These are phyloP conservation scores for Phytophthora litchii DNA, from an alignment of 352 stramenopile genomes.

Conservation along the genomic window DNA sequence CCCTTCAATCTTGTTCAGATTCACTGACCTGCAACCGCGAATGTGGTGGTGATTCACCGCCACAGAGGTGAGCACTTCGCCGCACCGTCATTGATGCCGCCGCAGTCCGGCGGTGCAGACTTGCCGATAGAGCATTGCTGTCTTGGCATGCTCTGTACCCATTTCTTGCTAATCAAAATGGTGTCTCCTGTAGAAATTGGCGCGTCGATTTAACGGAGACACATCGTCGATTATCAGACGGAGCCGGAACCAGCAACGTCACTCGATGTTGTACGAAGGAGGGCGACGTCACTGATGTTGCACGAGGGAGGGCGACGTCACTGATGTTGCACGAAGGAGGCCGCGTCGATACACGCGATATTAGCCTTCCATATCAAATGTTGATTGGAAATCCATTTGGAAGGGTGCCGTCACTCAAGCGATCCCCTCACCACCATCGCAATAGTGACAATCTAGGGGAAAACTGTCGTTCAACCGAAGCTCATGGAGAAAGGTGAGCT, in stretches of 20 bases:
- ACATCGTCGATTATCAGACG: conserved; percentile 12
- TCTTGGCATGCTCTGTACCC: neutral
- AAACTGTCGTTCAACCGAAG: conserved; percentile 18
- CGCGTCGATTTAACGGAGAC: conserved; percentile 12
- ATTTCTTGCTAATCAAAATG: neutral
- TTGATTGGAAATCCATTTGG: neutral
- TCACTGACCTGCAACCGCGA: too few relatives aligned
- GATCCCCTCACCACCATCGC: neutral
- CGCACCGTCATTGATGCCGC: neutral
- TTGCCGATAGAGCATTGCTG: too few relatives aligned
- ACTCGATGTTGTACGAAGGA: conserved; percentile 14
- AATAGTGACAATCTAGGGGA: neutral
- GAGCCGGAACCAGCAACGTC: conserved; percentile 10
- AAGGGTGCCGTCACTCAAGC: neutral
- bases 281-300: conserved; percentile 2
- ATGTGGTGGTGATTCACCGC: too few relatives aligned
- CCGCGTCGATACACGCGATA: conserved; percentile 21
- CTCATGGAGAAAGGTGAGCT: conserved; percentile 31
- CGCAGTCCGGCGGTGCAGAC: neutral
- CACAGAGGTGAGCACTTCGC: neutral
- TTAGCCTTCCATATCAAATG: conserved; percentile 1
- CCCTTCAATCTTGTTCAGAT: neutral
- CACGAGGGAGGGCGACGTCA: neutral
- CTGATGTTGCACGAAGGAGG: conserved; percentile 3
- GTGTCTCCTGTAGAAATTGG: neutral